A percentile compares a stretch with the other conserved stretches of the same genome.
phyloP scores from a whole-genome alignment of 441 rosid genomes.

The Erysimum cheiri region DNA sequence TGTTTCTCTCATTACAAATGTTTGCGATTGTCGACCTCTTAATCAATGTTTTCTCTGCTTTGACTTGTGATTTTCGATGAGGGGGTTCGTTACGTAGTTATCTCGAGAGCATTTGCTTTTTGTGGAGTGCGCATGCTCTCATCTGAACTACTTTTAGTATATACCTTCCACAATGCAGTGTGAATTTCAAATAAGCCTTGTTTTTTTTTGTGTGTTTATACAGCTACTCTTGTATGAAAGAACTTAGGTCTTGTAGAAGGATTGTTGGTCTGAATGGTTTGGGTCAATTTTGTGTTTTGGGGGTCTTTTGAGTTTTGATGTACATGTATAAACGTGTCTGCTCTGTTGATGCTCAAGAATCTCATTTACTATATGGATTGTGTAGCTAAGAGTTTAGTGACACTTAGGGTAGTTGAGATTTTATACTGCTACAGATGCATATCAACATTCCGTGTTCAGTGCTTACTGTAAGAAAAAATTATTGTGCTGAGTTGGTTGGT shows the following conservation, averaged over 20 bases:
- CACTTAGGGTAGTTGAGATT: constrained; percentile 28
- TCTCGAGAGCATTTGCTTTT: constrained; percentile 3
- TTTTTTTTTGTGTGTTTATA: constrained; percentile 62
- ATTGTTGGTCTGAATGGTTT: constrained; percentile 58
- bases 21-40: neutral
- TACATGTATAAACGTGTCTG: constrained; percentile 44
- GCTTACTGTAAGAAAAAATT: neutral
- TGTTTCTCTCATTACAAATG: neutral
- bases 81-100: neutral
- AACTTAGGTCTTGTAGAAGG: constrained; percentile 74
- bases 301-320: constrained; percentile 41
- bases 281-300: constrained; percentile 48
- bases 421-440: constrained; percentile 10
- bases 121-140: constrained; percentile 30
- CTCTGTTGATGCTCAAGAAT: neutral
- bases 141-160: constrained; percentile 47
- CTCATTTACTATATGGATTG: neutral
- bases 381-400: constrained; percentile 36
- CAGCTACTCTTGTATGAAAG: constrained; percentile 73
- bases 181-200: constrained; percentile 58
- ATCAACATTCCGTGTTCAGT: constrained; percentile 3
- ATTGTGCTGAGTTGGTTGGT: constrained; percentile 5
- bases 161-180: constrained; percentile 48
- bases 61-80: neutral
- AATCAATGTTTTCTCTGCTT: neutral